Evolutionary conservation across 2,329 filamentous ascomycete species (phyloP).

Genomic region (Fusarium palustre): DNA sequence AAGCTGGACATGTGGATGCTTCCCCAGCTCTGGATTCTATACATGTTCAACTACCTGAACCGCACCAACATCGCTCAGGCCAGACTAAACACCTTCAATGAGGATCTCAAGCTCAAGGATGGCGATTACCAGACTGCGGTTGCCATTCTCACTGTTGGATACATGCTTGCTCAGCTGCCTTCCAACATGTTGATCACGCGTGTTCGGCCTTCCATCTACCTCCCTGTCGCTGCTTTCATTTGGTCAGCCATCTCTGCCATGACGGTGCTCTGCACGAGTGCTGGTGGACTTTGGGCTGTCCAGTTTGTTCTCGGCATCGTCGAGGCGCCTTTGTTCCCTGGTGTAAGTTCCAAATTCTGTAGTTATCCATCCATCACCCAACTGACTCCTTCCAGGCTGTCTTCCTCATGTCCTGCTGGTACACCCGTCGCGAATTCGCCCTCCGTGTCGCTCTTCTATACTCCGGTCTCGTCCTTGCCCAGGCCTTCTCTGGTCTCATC

Average conservation of each 20-base stretch:
- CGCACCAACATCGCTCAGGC: conserved; percentile 38
- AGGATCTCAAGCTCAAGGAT: conserved; percentile 36
- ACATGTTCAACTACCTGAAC: conserved; percentile 43
- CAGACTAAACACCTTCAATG: conserved; percentile 30
- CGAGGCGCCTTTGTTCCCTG: conserved; percentile 33
- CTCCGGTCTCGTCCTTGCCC: conserved; percentile 71
- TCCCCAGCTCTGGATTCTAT: conserved; percentile 39
- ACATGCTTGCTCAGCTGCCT: conserved; percentile 36
- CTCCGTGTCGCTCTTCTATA: conserved; percentile 67
- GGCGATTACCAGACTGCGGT: conserved; percentile 40
- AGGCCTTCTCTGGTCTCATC: conserved; percentile 73
- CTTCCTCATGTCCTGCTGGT: conserved; percentile 64
- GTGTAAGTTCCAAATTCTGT: conserved; percentile 6
- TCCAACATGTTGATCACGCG: conserved; percentile 39
- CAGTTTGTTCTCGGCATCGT: conserved; percentile 36
- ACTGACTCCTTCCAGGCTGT: neutral
- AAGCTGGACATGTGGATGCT: conserved; percentile 35
- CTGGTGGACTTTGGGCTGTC: conserved; percentile 27
- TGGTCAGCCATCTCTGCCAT: conserved; percentile 33
- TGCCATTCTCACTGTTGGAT: conserved; percentile 32
- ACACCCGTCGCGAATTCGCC: conserved; percentile 72
- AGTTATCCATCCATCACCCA: rapidly evolving
- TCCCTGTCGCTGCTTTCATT: conserved; percentile 25
- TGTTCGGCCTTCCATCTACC: conserved; percentile 23
- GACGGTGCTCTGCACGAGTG: conserved; percentile 29